Evolutionary conservation across 352 stramenopile species (phyloP).

Genomic region (Phytophthora pisi): DNA sequence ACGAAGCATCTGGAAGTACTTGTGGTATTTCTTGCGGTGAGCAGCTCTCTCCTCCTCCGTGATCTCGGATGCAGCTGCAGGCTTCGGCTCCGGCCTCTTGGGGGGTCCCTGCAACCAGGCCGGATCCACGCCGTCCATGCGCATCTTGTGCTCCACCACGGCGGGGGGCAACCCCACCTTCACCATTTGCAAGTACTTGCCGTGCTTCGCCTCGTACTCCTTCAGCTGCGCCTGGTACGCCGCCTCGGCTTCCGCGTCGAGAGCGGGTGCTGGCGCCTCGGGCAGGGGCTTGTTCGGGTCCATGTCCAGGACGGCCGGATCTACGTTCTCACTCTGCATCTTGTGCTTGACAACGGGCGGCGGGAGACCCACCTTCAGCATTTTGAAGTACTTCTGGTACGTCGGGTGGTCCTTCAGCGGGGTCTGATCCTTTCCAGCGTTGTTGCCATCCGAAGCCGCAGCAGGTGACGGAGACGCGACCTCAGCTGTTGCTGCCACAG

Average conservation of each 20-base stretch:
- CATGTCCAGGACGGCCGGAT: conserved; percentile 67
- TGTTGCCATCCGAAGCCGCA: conserved; percentile 11
- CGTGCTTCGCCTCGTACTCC: conserved; percentile 69
- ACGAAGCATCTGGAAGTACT: conserved; percentile 88
- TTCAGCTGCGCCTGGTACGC: conserved; percentile 60
- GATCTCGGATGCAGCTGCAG: conserved; percentile 23
- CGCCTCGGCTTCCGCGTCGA: conserved; percentile 47
- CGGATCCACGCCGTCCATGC: conserved; percentile 71
- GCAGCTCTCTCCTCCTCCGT: conserved; percentile 59
- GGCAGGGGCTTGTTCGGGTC: conserved; percentile 63
- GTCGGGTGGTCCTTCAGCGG: conserved; percentile 70
- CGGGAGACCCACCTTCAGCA: conserved; percentile 79
- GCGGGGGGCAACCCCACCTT: conserved; percentile 72
- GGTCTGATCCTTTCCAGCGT: conserved; percentile 32
- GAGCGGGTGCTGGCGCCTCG: conserved; percentile 18
- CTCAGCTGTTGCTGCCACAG: conserved; percentile 11
- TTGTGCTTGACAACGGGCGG: conserved; percentile 74
- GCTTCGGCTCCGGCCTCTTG: conserved; percentile 34
- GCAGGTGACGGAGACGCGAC: background rate
- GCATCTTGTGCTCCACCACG: conserved; percentile 88
- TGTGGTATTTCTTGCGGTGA: conserved; percentile 75
- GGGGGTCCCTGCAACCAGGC: conserved; percentile 69
- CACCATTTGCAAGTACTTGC: conserved; percentile 81
- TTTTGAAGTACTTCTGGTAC: conserved; percentile 83
- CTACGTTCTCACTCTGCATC: conserved; percentile 72